Base-by-base conservation (phyloP, 495 filamentous ascomycete genomes). In the Clavariopsis aquatica region DNA sequence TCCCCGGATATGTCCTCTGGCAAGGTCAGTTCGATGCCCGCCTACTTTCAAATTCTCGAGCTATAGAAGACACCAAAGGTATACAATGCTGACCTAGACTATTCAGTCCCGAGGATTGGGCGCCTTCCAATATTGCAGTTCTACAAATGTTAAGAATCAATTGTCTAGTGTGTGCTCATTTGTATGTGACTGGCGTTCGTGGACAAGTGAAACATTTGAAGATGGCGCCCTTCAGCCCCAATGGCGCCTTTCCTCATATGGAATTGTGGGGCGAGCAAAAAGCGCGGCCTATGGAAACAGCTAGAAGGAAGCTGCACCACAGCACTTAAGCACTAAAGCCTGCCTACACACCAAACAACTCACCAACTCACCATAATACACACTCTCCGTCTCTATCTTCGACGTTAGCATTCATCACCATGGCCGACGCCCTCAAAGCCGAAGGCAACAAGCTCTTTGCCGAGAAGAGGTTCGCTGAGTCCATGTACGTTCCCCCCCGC, bases 381-480 rank as follows among this genome's bases (percentile, higher is more conserved):
- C 9, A 54, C 26, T 27, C 47, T 41, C 12, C 56, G 7, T 53
- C 51, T 36, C 31, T 57, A 67, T 8, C 47, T 20, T 36, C 38
- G 29, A 17, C 27, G 31, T 9, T 28, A 45, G 28, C 5, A 53
- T 2, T 24, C 10, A 4, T 45, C 65, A 76, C 17, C 63, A 78
- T 78, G 76, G 78, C 78, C 19, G 78, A 80, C 70, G 73, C 76
- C 79, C 84, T 98, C 69, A 98, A 98, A 82, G 91, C 93, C 66
- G 87, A 93, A 74, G 94, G 94, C 81, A 98, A 98, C 81, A 95
- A 96, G 78, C 92, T 94, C 78, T 98, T 98, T 75, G 86, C 91
- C 65, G 92, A 88, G 52, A 98, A 98, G 82, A 90, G 97, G 72
- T 98, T 96, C 72, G 82, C 93, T 69, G 92, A 93, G 76, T 93